Percentiles rank a stretch among this genome's conserved stretches.
Evolutionary conservation across 2,329 filamentous ascomycete genomes (phyloP).

Genomic region (Colletotrichum melonis): DNA sequence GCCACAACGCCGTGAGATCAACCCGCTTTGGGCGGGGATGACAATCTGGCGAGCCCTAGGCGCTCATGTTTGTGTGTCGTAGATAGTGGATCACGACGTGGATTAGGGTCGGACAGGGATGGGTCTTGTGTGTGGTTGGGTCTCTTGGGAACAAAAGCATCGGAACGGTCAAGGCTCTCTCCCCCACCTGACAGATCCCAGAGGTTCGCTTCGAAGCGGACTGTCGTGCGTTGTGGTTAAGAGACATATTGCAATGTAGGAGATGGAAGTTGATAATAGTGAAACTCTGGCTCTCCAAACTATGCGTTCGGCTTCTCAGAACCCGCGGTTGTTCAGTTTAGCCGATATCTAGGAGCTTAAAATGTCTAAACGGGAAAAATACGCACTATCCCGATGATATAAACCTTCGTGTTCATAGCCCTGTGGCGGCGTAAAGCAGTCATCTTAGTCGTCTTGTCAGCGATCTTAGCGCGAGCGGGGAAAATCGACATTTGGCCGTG

Average conservation of each 20-base stretch:
- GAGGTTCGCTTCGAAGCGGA: too few species aligned
- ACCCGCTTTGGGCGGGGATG: constrained; percentile 9
- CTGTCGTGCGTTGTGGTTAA: too few species aligned
- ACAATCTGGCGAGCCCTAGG: accelerated
- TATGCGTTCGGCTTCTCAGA: too few species aligned
- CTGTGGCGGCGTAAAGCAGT: not conserved
- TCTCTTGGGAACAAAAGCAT: too few species aligned
- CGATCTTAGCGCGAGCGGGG: not conserved
- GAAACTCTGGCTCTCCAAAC: too few species aligned
- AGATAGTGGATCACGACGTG: not conserved
- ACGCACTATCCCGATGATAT: not conserved
- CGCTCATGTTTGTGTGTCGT: not conserved
- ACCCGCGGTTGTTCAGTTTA: not conserved
- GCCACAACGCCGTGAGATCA: constrained; percentile 26
- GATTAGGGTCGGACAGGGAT: not conserved
- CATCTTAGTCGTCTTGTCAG: not conserved
- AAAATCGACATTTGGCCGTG: not conserved
- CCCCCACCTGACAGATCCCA: too few species aligned
- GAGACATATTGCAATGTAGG: too few species aligned
- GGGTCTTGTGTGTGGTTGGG: not conserved
- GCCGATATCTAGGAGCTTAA: not conserved
- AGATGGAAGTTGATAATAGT: too few species aligned
- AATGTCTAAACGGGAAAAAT: not conserved
- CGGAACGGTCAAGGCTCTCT: too few species aligned
- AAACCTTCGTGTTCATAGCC: not conserved